Base-by-base conservation (phyloP, 805 yeast genomes). In the Candida orba region DNA sequence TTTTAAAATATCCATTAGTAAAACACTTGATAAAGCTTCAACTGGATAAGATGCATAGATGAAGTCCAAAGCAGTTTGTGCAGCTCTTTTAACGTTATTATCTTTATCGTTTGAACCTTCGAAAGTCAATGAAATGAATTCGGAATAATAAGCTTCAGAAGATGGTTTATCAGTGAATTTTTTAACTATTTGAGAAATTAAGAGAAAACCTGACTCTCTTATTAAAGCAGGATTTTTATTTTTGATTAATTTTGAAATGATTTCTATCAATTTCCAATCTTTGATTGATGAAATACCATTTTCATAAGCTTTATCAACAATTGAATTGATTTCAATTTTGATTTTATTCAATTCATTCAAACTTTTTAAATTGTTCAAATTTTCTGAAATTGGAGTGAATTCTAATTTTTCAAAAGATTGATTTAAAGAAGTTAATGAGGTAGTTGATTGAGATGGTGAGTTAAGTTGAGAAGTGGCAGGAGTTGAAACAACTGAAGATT, bases 21-120 rank as follows among this genome's bases (percentile, higher is more conserved):
- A 72, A 14, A 77, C 75, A n/a, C 88, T 71, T 2, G 89, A 79
- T 43, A 82, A 72, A 2, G 93, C 90, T 64, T 87, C 95, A 14
- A 75, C 69, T 37, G 95, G 89, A 68, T 75, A 84, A 49, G 78
- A 66, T 8, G 81, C 82, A 53, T 79, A 75, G 34, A 89, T 66
- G 15, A 87, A 66, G 56, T 85, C 93, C 36, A 79, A 67, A 10
- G 95, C 82, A 37, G 78, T 68, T 62, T 81, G 87, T n/a, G 95
- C 95, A 33, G 95, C 83, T 60, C 95, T 79, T 62, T 80, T 79
- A 37, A 91, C 93, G 39, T 81, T 76, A 60, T 78, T 82, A 57
- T 91, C 98, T 65, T 91, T 93, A 57, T 93, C 98, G 39, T 91
- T 79, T 45, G 78, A 71, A 34, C 79, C 68, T 57, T 89, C 96